These are phyloP conservation scores for Cystobasidiaceae sp. DNA, from an alignment of 1,284 basidiomycete species.

Conservation along the genomic window DNA sequence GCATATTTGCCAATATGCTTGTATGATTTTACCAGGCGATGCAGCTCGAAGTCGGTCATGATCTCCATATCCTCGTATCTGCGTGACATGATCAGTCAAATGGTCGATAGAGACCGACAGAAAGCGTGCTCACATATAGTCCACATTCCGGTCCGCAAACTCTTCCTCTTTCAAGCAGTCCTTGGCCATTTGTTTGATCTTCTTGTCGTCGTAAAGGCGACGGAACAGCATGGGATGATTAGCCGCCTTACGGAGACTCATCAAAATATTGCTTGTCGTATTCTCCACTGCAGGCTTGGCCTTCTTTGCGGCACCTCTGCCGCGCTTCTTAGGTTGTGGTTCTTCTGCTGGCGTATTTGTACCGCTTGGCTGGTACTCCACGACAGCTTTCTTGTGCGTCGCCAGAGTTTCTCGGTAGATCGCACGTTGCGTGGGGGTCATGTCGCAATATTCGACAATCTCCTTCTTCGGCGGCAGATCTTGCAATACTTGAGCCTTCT, in stretches of 20 bases:
- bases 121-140: conserved; percentile 45
- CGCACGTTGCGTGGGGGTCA: conserved; percentile 74
- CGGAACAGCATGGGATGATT: conserved; percentile 95
- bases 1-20: conserved; percentile 77
- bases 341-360: conserved; percentile 42
- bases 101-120: neutral
- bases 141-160: conserved; percentile 70
- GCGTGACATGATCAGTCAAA: neutral
- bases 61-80: conserved; percentile 53
- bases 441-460: conserved; percentile 86
- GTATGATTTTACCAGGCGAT: conserved; percentile 67
- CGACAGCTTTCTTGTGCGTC: conserved; percentile 73
- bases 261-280: conserved; percentile 41
- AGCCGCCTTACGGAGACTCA: conserved; percentile 72
- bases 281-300: conserved; percentile 36
- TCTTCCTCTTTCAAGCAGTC: conserved; percentile 85
- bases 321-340: conserved; percentile 44
- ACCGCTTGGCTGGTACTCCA: conserved; percentile 52
- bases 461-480: conserved; percentile 90
- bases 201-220: conserved; percentile 70
- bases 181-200: conserved; percentile 68
- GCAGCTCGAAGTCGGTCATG: conserved; percentile 92
- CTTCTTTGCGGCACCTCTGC: conserved; percentile 48
- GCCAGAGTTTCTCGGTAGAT: conserved; percentile 82
- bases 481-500: conserved; percentile 89